Conservation (phyloP, 331 rosid genomes). For the Saraca asoca region DNA sequence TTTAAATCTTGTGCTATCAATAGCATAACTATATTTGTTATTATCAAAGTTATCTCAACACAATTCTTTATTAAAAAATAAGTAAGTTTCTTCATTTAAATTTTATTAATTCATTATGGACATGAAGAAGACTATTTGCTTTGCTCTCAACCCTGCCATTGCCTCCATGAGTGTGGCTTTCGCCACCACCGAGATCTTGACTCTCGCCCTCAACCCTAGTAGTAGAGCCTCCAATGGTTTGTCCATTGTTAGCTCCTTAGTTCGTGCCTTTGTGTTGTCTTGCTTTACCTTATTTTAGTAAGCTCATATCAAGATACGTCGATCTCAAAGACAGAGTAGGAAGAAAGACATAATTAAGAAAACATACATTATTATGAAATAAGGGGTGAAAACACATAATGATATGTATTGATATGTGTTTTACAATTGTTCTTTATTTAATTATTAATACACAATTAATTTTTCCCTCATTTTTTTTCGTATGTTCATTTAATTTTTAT, state of each 20-base stretch:
- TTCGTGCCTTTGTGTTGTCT: constrained; percentile 53
- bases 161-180: constrained; percentile 48
- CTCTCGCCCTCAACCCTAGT: constrained; percentile 38
- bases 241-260: constrained; percentile 52
- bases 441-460: not conserved
- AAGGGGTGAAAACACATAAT: not conserved
- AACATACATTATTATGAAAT: not conserved
- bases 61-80: constrained; percentile 16
- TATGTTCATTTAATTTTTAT: not conserved
- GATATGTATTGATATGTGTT: not conserved
- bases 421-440: constrained; percentile 9
- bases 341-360: not conserved
- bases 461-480: constrained; percentile 9
- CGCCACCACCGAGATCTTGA: constrained; percentile 41
- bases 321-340: not conserved
- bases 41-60: no score
- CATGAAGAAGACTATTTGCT: constrained; percentile 52
- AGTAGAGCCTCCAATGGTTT: constrained; percentile 37
- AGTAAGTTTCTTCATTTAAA: no score
- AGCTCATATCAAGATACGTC: constrained; percentile 1
- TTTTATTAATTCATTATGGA: constrained; percentile 44
- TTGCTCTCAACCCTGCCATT: constrained; percentile 41
- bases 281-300: constrained; percentile 50
- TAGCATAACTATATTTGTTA: no score
- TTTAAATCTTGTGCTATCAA: no score